Base-by-base conservation (phyloP, 345 rosid genomes). In the Cardamine occulta region DNA sequence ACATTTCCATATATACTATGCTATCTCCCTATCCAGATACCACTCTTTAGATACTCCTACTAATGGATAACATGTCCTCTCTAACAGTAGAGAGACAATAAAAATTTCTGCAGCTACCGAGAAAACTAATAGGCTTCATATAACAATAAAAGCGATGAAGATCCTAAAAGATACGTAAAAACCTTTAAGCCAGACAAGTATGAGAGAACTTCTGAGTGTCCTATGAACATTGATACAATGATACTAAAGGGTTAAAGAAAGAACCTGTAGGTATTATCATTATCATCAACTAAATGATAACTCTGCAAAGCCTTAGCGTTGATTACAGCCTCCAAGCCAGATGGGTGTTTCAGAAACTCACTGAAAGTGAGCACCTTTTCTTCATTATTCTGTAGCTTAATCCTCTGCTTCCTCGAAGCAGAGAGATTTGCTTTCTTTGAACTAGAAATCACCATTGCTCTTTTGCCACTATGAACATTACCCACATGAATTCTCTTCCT, bases 301-400 rank as follows among this genome's bases (percentile, higher is more conserved):
- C 85, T 79, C 68, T 87, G 84, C 79, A 93, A 79, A 60, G 88
- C 87, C 4, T 82, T 81, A 7, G 89, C 84, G 68, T 92, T 92
- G 76, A 92, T 78, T 35, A 92, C 73, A 48, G 94, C 88, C 72
- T 88, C 74, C 79, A 87, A 78, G 9, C 96, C 97, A 40, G 85
- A 84, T 31, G 94, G 91, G 21, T 90, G 91, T 45, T 75, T 84
- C 70, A 92, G 47, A 62, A 92, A 92, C 29, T 87, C 88, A 63
- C 82, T 74, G 35, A 90, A 81, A 58, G 85, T 84, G 31, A 78
- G 84, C 34, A 71, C 28, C 54, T 83, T 75, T 53, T 58, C 75
- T 40, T 8, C 63, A 59, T 59, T 76, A 68, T n/a, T 15, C 53
- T 77, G 86, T 69, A 92, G 70, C 60, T 82, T 63, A 47, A 88